phyloP scores from a whole-genome alignment of 768 basidiomycete species.

The Lactarius quietus region DNA sequence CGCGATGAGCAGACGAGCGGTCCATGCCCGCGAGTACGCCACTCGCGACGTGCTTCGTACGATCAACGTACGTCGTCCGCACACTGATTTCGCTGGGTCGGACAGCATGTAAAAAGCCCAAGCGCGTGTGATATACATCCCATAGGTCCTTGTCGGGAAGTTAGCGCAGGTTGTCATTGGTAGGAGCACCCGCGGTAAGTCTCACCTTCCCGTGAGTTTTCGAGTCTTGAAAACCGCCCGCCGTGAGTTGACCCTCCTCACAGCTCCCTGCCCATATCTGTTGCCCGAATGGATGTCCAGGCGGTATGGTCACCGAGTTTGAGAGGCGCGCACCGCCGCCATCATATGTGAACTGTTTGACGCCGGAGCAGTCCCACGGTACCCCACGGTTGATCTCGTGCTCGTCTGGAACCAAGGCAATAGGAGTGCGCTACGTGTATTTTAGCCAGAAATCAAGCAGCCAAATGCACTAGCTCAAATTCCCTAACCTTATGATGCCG shows the following conservation, averaged over 20 bases:
- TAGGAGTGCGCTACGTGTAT: neutral
- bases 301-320: slow-evolving; percentile 38
- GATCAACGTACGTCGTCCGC: slow-evolving; percentile 33
- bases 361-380: slow-evolving; percentile 40
- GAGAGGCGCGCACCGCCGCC: slow-evolving; percentile 36
- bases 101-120: slow-evolving; percentile 36
- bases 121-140: slow-evolving; percentile 38
- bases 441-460: neutral
- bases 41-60: slow-evolving; percentile 46
- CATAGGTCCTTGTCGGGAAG: slow-evolving; percentile 40
- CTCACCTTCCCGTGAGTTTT: slow-evolving; percentile 40
- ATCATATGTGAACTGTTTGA: slow-evolving; percentile 38
- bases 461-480: neutral
- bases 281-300: slow-evolving; percentile 41
- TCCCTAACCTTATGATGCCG: neutral
- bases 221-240: slow-evolving; percentile 41
- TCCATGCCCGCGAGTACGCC: slow-evolving; percentile 46
- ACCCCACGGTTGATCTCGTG: slow-evolving; percentile 35
- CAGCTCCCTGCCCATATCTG: slow-evolving; percentile 47
- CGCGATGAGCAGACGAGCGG: slow-evolving; percentile 29
- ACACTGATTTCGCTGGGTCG: slow-evolving; percentile 37
- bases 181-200: neutral
- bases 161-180: neutral
- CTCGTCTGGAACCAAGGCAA: slow-evolving; percentile 39
- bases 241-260: slow-evolving; percentile 45